These are phyloP conservation scores for Nemania sp. DNA, from an alignment of 2,329 filamentous ascomycete species.

Conservation along the genomic window DNA sequence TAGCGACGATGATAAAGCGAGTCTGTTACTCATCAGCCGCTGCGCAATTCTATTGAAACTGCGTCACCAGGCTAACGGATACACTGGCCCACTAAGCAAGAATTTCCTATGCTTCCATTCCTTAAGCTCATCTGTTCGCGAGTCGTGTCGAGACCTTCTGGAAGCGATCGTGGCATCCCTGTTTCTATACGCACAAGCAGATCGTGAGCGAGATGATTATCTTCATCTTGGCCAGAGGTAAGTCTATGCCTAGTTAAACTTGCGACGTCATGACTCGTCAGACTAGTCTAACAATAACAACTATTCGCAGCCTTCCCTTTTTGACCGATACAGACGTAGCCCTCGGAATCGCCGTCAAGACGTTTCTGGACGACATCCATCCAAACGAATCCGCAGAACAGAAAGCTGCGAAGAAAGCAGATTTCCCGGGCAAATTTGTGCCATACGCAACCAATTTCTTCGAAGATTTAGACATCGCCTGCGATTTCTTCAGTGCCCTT, in stretches of 20 bases:
- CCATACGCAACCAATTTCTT: constrained; percentile 61
- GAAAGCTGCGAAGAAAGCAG: constrained; percentile 50
- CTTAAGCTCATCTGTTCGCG: constrained; percentile 77
- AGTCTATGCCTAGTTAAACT: neutral
- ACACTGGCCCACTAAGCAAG: constrained; percentile 91
- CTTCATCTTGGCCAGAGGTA: constrained; percentile 74
- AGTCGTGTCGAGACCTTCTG: constrained; percentile 78
- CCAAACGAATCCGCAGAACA: constrained; percentile 57
- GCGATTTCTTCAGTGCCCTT: constrained; percentile 62
- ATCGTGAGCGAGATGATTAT: constrained; percentile 69
- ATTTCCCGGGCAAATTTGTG: constrained; percentile 59
- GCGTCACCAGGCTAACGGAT: constrained; percentile 82
- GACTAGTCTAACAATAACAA: constrained; percentile 23
- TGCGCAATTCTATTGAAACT: constrained; percentile 83
- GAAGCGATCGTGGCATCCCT: constrained; percentile 82
- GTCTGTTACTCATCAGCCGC: constrained; percentile 81
- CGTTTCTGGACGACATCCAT: constrained; percentile 74
- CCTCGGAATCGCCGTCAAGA: constrained; percentile 79
- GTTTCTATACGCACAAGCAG: constrained; percentile 78
- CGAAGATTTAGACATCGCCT: constrained; percentile 64
- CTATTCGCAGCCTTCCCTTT: constrained; percentile 63
- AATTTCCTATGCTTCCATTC: constrained; percentile 87
- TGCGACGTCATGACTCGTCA: neutral
- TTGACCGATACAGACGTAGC: constrained; percentile 72
- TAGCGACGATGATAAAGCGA: constrained; percentile 73